Conservation (phyloP, 164 flowering plant species). For the Magnolia sinica region DNA sequence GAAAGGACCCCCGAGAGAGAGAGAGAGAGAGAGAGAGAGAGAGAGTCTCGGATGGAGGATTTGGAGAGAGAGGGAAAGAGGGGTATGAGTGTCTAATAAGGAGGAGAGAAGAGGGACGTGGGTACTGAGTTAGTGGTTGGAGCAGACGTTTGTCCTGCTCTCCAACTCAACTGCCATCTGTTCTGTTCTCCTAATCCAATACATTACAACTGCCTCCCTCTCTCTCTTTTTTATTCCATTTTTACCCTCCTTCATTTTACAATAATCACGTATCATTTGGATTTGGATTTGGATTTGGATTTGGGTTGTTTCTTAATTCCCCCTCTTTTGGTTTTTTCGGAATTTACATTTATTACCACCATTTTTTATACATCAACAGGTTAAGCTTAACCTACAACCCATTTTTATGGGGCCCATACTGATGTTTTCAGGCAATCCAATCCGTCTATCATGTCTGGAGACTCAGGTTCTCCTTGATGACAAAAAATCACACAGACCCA, state of each 20-base stretch:
- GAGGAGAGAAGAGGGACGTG: slow-evolving; percentile 2
- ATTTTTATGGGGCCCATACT: no score
- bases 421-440: no score
- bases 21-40: neutral
- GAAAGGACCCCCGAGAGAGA: neutral
- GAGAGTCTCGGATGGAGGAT: neutral
- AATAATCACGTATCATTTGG: no score
- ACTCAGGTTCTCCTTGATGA: no score
- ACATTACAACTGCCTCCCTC: neutral
- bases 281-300: no score
- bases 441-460: no score
- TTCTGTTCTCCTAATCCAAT: neutral
- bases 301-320: no score
- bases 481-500: no score
- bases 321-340: no score
- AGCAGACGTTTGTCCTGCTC: slow-evolving; percentile 30
- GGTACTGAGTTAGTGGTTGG: slow-evolving; percentile 12
- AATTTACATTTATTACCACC: no score
- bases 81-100: neutral
- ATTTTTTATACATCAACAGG: no score
- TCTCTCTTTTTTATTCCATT: neutral
- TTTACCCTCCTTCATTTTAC: neutral
- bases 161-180: slow-evolving; percentile 22
- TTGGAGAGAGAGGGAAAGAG: neutral
- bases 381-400: no score